Percentiles rank a stretch among this genome's conserved stretches.
Evolutionary conservation across 805 yeast species (phyloP).

Genomic region (Phaffomyces opuntiae): DNA sequence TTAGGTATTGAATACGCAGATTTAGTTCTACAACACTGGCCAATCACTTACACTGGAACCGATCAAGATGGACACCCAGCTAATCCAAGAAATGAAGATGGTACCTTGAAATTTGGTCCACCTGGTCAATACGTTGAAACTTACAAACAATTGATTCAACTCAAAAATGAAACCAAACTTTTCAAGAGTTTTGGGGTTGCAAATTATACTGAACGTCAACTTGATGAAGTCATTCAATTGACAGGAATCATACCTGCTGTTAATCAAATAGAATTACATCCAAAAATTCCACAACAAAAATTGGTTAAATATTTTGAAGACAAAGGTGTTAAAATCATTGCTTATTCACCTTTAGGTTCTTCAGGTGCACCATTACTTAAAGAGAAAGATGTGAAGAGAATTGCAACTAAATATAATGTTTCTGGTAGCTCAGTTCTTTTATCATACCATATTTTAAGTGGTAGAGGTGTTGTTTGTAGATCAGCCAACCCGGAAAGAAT

Average conservation of each 20-base stretch:
- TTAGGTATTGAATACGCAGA: slow-evolving; percentile 72
- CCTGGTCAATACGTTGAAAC: slow-evolving; percentile 40
- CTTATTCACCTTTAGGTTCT: slow-evolving; percentile 61
- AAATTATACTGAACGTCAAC: slow-evolving; percentile 36
- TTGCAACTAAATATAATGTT: slow-evolving; percentile 51
- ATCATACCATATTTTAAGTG: slow-evolving; percentile 59
- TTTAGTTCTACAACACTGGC: slow-evolving; percentile 75
- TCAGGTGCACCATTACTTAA: slow-evolving; percentile 57
- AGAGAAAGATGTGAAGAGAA: slow-evolving; percentile 38
- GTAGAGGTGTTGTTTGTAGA: slow-evolving; percentile 60
- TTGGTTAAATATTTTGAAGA: slow-evolving; percentile 44
- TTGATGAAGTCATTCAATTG: slow-evolving; percentile 34
- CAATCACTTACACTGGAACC: slow-evolving; percentile 54
- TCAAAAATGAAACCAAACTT: slow-evolving; percentile 39
- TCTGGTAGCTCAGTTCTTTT: slow-evolving; percentile 49
- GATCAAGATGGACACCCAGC: slow-evolving; percentile 50
- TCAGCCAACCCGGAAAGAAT: slow-evolving; percentile 65
- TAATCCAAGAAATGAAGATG: slow-evolving; percentile 33
- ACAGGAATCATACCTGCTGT: slow-evolving; percentile 45
- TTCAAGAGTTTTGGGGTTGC: slow-evolving; percentile 53
- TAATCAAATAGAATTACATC: slow-evolving; percentile 68
- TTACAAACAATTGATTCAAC: slow-evolving; percentile 51
- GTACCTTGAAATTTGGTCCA: slow-evolving; percentile 26
- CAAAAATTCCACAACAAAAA: slow-evolving; percentile 58
- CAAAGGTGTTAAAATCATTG: slow-evolving; percentile 46